phyloP scores from a whole-genome alignment of 345 rosid species.

The Excoecaria cochinchinensis region DNA sequence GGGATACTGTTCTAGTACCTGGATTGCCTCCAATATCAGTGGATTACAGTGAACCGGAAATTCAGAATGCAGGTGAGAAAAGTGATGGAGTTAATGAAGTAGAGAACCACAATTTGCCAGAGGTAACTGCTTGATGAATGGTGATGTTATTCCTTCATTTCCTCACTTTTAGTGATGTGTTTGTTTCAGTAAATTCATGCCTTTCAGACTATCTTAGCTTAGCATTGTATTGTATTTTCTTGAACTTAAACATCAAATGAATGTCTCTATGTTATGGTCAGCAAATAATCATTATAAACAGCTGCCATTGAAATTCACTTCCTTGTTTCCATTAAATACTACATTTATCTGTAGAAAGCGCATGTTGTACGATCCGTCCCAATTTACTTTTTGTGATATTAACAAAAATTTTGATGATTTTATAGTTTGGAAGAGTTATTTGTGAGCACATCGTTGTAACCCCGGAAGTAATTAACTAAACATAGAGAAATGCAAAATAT shows the following conservation, averaged over 20 bases:
- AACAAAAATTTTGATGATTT: too few relatives aligned
- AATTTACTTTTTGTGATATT: too few relatives aligned
- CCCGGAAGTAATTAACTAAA: too few relatives aligned
- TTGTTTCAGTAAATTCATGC: background rate
- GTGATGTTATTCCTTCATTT: constrained; percentile 18
- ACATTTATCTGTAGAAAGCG: too few relatives aligned
- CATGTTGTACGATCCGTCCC: too few relatives aligned
- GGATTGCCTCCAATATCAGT: constrained; percentile 45
- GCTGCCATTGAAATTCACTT: too few relatives aligned
- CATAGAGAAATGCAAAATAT: background rate
- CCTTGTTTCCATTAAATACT: too few relatives aligned
- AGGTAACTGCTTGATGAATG: constrained; percentile 57
- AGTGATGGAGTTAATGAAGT: constrained; percentile 33
- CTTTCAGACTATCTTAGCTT: constrained; percentile 5
- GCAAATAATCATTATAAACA: background rate
- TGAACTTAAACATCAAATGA: background rate
- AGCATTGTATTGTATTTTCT: constrained; percentile 21
- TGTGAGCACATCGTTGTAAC: too few relatives aligned
- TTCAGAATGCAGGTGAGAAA: constrained; percentile 20
- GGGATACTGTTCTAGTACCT: constrained; percentile 62
- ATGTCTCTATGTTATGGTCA: background rate
- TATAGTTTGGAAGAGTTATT: too few relatives aligned
- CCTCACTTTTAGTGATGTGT: constrained; percentile 9
- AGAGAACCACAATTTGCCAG: constrained; percentile 25
- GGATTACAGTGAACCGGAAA: constrained; percentile 25